Conservation (phyloP, 73 alveolate species). For the Stentor roeselii region DNA sequence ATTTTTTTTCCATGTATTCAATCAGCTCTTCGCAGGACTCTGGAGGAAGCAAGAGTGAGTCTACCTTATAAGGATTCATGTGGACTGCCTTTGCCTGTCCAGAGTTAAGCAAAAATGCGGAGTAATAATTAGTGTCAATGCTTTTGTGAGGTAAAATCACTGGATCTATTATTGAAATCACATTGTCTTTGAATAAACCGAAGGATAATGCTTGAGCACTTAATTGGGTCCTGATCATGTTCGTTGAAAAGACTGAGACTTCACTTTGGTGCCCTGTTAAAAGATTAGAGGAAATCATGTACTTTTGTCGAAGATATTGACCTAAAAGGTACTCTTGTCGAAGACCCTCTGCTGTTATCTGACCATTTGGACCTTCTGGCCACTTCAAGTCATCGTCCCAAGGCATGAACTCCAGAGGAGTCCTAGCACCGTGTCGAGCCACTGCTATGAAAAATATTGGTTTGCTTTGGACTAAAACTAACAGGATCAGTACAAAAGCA, state of each 20-base stretch:
- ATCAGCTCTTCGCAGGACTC: neutral
- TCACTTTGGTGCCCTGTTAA: neutral
- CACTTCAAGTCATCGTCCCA: neutral
- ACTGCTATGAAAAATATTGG: neutral
- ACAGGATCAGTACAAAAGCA: neutral
- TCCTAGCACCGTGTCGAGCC: neutral
- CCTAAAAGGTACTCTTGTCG: neutral
- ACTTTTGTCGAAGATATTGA: neutral
- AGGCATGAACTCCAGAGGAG: neutral
- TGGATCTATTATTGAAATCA: neutral
- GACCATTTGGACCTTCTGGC: neutral
- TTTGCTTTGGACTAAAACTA: neutral
- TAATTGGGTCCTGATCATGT: neutral
- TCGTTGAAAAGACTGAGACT: neutral
- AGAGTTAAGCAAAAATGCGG: neutral
- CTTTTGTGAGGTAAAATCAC: neutral
- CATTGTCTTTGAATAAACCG: neutral
- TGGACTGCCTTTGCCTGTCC: neutral
- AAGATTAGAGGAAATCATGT: neutral
- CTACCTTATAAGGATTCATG: neutral
- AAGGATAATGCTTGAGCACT: neutral
- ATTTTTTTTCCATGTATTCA: neutral
- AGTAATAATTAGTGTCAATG: neutral
- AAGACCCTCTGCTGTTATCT: neutral
- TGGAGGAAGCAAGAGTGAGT: neutral